Evolutionary conservation across 306 rosid species (phyloP).

Genomic region (Chamaecrista fasciculata): DNA sequence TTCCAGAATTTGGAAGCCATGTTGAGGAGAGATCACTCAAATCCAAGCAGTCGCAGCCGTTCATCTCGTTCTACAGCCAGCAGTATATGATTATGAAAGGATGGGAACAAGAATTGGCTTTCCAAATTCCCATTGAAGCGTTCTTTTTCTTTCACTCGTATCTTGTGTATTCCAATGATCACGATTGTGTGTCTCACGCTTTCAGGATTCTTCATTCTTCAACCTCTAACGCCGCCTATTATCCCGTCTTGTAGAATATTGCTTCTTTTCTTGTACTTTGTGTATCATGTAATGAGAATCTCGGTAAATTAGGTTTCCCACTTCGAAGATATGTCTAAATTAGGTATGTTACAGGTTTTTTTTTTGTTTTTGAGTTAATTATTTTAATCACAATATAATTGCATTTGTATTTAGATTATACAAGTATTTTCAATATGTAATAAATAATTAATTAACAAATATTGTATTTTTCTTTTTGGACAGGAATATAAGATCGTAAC

Average conservation of each 20-base stretch:
- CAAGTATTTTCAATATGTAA: too few species aligned
- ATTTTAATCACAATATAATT: too few species aligned
- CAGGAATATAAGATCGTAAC: too few species aligned
- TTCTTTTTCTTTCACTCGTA: too few species aligned
- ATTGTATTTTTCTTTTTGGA: too few species aligned
- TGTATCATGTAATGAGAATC: not conserved
- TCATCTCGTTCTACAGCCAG: slow-evolving; percentile 59
- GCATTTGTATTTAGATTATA: too few species aligned
- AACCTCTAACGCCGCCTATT: not conserved
- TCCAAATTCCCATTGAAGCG: slow-evolving; percentile 16
- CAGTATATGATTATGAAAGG: slow-evolving; percentile 33
- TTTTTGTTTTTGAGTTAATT: too few species aligned
- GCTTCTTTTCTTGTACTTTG: not conserved
- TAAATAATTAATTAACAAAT: too few species aligned
- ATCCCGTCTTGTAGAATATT: not conserved
- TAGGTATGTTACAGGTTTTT: too few species aligned
- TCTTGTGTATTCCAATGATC: slow-evolving; percentile 32
- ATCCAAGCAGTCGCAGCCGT: slow-evolving; percentile 47
- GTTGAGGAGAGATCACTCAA: slow-evolving; percentile 54
- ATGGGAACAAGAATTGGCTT: slow-evolving; percentile 25
- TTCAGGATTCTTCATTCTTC: slow-evolving; percentile 37
- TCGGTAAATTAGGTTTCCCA: too few species aligned
- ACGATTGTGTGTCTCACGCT: slow-evolving; percentile 19
- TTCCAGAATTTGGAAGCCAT: slow-evolving; percentile 76
- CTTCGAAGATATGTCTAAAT: too few species aligned